Evolutionary conservation across 2,329 filamentous ascomycete species (phyloP), one percentile per base, ranked within the genome.

Genomic region (Venturia effusa): DNA sequence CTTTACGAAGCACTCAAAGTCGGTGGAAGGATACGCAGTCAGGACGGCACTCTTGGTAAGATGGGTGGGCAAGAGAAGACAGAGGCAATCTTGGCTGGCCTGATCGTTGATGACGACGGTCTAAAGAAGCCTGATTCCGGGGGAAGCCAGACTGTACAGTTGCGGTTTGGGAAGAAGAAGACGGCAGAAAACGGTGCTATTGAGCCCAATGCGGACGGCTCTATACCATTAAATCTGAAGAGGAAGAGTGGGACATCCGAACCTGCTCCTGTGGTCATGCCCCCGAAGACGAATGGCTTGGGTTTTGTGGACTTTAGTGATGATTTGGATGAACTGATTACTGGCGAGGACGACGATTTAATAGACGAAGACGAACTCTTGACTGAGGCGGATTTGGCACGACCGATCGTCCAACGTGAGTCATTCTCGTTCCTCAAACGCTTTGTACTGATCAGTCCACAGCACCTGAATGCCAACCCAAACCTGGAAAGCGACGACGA

Each of bases 321-420:
- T 68, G 86, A 90, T 67, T 79, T 87, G 64, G 80, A 80, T 67
- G 78, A 71, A n/a, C 70, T 77, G 71, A 83, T 78, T 65, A 78
- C 74, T 40, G 81, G 81, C 62, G 83, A 83, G 66, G 88, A 92
- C 69, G 91, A 95, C 67, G 92, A 95, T 64, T 77, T 96, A 63
- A 94, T 99, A 68, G 92, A 97, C 72, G 94, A 97, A 74, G 88
- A 97, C 71, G 87, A 86, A 11, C 80, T 99, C 39, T 80, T 99
- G 69, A 90, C 88, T 3, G 92, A 92, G 71, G 90, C 91, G 66
- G 93, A 99, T 72, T 80, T 94, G 69, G 85, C 85, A 68, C 82
- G 86, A 69, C 88, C 89, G 27, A 83, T 96, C 64, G 84, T 88
- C 68, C 87, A 91, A 69, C 92, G 92, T 96, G 80, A 76, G 89